Base-by-base conservation (phyloP, 768 basidiomycete genomes). In the Tricholoma furcatifolium region DNA sequence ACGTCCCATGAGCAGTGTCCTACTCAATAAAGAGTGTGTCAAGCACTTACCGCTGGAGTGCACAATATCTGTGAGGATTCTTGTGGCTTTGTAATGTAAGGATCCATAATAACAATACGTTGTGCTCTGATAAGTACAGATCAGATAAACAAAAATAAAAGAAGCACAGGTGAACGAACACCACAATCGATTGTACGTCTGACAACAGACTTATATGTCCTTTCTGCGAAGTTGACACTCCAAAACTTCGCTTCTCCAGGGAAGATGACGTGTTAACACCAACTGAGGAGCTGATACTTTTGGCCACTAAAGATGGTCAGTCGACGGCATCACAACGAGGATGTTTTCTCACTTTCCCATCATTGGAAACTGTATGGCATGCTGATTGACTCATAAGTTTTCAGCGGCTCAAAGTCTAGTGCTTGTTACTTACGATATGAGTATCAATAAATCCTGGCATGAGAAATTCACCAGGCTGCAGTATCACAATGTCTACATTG, bases 401-500 rank as follows among this genome's bases (percentile, higher is more conserved):
- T 42, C 14, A 14, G 17, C 18, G n/a, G 32, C 40, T n/a, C 44
- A 20, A 20, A 15, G 14, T 18, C 15, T 4, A 14, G 18, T 35
- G 21, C 15, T 4, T 12, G 11, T 3, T 27, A 8, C 87, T 65
- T 64, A 93, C 93, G 27, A 87, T 91, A 70, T 96, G 93, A 24
- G 93, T 96, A 74, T 97, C 94, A 49, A 95, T 74, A 66, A 96
- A 83, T 3, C 94, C 94, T 5, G 94, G 94, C 63, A 92, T 81
- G 51, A 96, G 62, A 64, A 93, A 94, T 58, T 85, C 75, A 14
- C 82, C 82, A 2, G 74, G 67, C 11, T 67, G 67, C 43, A 85
- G 62, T n/a, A 52, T 50, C 9, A 79, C 63, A 4, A 83, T 62
- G 15, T 78, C 66, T 4, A 79, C 64, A 40, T 79, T 70, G 8